Evolutionary conservation across 495 filamentous ascomycete genomes (phyloP).

Genomic region (Xylaria scruposa): DNA sequence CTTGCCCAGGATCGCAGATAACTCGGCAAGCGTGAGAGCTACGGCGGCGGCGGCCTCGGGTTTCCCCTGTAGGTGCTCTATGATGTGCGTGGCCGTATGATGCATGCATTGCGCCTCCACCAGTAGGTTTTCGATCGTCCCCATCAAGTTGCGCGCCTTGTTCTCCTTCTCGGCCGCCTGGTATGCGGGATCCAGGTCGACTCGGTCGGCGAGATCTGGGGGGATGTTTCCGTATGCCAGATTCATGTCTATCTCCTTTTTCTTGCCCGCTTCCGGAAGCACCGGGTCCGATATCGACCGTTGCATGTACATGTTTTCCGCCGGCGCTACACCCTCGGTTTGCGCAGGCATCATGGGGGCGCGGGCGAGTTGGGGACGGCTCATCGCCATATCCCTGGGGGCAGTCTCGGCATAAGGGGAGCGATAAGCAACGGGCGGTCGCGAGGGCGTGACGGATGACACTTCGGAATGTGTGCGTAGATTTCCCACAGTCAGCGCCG

Average conservation of each 20-base stretch:
- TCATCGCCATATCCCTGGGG: conserved; percentile 47
- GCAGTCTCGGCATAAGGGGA: conserved; percentile 52
- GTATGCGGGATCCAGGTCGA: conserved; percentile 49
- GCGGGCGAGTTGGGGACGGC: conserved; percentile 44
- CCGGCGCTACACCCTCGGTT: conserved; percentile 30
- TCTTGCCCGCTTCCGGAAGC: conserved; percentile 42
- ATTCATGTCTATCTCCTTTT: conserved; percentile 80
- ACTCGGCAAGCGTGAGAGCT: conserved; percentile 89
- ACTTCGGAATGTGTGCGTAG: conserved; percentile 54
- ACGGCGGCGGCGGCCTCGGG: conserved; percentile 95
- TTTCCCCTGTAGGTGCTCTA: conserved; percentile 85
- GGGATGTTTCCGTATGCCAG: conserved; percentile 82
- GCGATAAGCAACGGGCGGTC: conserved; percentile 46
- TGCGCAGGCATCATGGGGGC: conserved; percentile 37
- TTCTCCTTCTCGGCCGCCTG: conserved; percentile 45
- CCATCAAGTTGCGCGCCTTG: conserved; percentile 69
- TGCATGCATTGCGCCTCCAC: conserved; percentile 89
- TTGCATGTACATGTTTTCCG: conserved; percentile 39
- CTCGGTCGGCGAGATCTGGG: conserved; percentile 54
- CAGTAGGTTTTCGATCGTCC: conserved; percentile 71
- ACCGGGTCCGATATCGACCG: conserved; percentile 51
- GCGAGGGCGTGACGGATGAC: conserved; percentile 49
- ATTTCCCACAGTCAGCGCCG: conserved; percentile 50
- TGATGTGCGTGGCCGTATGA: conserved; percentile 80
- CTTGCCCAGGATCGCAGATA: conserved; percentile 79